These are phyloP conservation scores for Testicularia cyperi DNA, from an alignment of 1,284 basidiomycete genomes.

Conservation along the genomic window DNA sequence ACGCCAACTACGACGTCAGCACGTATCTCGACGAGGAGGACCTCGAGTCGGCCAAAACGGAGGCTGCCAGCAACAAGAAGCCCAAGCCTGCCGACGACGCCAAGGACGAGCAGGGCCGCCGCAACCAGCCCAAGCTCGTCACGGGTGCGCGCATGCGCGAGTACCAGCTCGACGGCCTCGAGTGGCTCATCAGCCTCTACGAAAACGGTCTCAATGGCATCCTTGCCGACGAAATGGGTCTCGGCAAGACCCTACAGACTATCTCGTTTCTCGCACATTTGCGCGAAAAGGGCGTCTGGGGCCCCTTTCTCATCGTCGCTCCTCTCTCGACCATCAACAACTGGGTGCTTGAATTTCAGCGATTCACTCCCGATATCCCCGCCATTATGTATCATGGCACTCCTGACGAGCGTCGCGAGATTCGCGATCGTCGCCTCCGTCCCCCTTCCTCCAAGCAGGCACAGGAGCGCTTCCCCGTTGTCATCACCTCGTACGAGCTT, in stretches of 20 bases:
- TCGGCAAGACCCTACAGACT: slow-evolving; percentile 85
- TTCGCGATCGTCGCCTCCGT: slow-evolving; percentile 63
- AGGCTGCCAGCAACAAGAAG: slow-evolving; percentile 33
- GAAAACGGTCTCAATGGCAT: slow-evolving; percentile 94
- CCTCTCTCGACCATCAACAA: slow-evolving; percentile 89
- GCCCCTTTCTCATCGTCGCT: slow-evolving; percentile 85
- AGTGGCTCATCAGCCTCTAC: slow-evolving; percentile 92
- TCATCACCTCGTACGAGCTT: slow-evolving; percentile 91
- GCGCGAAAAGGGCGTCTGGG: slow-evolving; percentile 72
- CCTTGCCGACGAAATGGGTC: slow-evolving; percentile 86
- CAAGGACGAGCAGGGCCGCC: slow-evolving; percentile 19
- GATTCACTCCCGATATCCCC: slow-evolving; percentile 69
- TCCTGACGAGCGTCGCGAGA: slow-evolving; percentile 72
- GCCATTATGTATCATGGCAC: slow-evolving; percentile 86
- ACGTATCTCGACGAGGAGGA: slow-evolving; percentile 42
- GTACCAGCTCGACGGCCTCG: slow-evolving; percentile 91
- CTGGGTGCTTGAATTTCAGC: slow-evolving; percentile 85
- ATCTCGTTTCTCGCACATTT: slow-evolving; percentile 89
- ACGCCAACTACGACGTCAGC: slow-evolving; percentile 32
- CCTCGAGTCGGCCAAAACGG: slow-evolving; percentile 31
- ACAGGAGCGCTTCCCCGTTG: slow-evolving; percentile 62
- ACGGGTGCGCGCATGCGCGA: slow-evolving; percentile 82
- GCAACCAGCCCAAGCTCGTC: slow-evolving; percentile 72
- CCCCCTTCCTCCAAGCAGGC: slow-evolving; percentile 24
- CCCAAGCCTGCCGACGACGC: slow-evolving; percentile 66